These are phyloP conservation scores for Kodamaea kaohsiungensis DNA, from an alignment of 805 yeast genomes.

Conservation along the genomic window DNA sequence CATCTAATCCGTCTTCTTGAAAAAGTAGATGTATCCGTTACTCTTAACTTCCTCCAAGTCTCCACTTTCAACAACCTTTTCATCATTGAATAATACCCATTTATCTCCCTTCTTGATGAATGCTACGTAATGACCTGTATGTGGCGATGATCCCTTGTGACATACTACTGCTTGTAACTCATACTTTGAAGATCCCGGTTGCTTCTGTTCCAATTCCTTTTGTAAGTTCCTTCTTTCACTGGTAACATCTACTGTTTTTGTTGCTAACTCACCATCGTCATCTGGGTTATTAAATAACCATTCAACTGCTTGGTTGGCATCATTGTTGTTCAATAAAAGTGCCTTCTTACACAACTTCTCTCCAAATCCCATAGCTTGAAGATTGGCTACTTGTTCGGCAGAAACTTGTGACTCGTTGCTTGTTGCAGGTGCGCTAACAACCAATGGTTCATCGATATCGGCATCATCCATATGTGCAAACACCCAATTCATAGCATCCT, in stretches of 20 bases:
- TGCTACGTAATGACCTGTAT: constrained; percentile 90
- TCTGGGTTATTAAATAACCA: constrained; percentile 88
- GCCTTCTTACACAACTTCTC: constrained; percentile 71
- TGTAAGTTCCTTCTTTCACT: constrained; percentile 19
- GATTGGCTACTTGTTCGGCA: constrained; percentile 44
- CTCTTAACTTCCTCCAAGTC: constrained; percentile 44
- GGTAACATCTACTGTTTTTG: constrained; percentile 27
- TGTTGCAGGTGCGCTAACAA: constrained; percentile 2
- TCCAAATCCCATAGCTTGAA: constrained; percentile 79
- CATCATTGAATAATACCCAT: constrained; percentile 89
- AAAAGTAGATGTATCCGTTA: constrained; percentile 52
- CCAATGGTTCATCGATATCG: constrained; percentile 68
- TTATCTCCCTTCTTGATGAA: constrained; percentile 53
- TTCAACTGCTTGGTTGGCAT: constrained; percentile 78
- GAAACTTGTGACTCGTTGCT: constrained; percentile 22
- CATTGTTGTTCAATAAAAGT: constrained; percentile 54
- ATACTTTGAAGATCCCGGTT: constrained; percentile 36
- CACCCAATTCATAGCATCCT: constrained; percentile 87
- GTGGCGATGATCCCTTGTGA: constrained; percentile 87
- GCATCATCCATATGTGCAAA: constrained; percentile 87
- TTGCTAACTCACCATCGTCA: constrained; percentile 62
- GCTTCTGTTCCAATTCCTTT: constrained; percentile 13
- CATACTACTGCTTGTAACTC: constrained; percentile 67
- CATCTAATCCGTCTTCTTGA: constrained; percentile 13
- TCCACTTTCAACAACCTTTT: constrained; percentile 69